Percentiles rank a stretch among this genome's conserved stretches.
Evolutionary conservation across 1,284 basidiomycete genomes (phyloP).

Genomic region (Moesziomyces parantarcticus): DNA sequence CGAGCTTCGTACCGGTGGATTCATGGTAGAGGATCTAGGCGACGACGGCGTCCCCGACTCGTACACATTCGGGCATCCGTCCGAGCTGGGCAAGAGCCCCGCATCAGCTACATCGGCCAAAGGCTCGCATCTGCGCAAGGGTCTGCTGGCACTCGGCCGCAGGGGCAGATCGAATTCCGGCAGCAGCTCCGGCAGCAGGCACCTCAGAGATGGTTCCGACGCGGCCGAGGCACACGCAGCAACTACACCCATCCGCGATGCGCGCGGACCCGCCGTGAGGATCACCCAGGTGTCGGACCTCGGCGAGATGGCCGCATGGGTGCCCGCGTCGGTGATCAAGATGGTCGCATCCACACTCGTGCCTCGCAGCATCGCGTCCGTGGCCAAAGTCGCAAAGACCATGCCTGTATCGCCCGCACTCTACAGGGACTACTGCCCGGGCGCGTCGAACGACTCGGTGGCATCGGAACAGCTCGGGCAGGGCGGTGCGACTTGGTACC

Average conservation of each 20-base stretch:
- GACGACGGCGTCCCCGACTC: slow-evolving; percentile 41
- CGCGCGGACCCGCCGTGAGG: slow-evolving; percentile 38
- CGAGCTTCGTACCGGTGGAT: slow-evolving; percentile 54
- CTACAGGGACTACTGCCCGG: slow-evolving; percentile 20
- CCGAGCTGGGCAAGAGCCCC: slow-evolving; percentile 24
- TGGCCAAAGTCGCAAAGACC: slow-evolving; percentile 51
- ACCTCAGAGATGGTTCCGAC: slow-evolving; percentile 10
- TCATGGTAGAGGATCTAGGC: slow-evolving; percentile 61
- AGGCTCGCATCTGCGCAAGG: slow-evolving; percentile 32
- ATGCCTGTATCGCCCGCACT: slow-evolving; percentile 43
- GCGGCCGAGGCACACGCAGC: not conserved
- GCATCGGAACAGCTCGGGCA: slow-evolving; percentile 19
- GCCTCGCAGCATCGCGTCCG: slow-evolving; percentile 50
- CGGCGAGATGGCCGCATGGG: slow-evolving; percentile 59
- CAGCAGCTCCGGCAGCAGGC: slow-evolving; percentile 24
- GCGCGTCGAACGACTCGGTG: not conserved
- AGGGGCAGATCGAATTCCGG: slow-evolving; percentile 25
- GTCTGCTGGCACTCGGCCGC: slow-evolving; percentile 29
- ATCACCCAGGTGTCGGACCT: slow-evolving; percentile 61
- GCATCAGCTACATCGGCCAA: slow-evolving; percentile 16
- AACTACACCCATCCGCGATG: slow-evolving; percentile 16
- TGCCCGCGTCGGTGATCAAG: slow-evolving; percentile 54
- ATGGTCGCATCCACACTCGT: slow-evolving; percentile 61
- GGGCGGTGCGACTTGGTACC: slow-evolving; percentile 33
- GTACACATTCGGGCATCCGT: not conserved